Base-by-base conservation (phyloP, 169 alveolate species). In the Plasmodium blacklocki region DNA sequence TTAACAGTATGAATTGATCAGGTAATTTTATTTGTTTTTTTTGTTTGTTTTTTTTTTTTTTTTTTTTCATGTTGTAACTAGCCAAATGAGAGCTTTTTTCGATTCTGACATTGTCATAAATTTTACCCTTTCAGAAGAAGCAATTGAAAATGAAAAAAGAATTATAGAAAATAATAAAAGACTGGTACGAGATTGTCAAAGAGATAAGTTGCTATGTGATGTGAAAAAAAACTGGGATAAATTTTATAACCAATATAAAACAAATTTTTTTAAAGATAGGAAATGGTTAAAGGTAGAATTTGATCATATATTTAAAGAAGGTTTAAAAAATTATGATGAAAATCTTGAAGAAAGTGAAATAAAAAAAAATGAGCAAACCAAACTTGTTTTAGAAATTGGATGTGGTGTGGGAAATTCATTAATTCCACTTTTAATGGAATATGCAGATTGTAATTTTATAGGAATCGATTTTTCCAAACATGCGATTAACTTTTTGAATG, bases 371-470 rank as follows among this genome's bases (percentile, higher is more conserved):
- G 50, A 43, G 18, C 29, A 60, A 71, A 75, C 47, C 6, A 80
- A 80, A 62, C 59, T 67, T 6, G 88, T 96, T 64, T 83, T 95
- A 39, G 98, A 97, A 92, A 93, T 95, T 67, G 99, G 99, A 29
- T 97, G 99, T 93, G 99, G 99, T 32, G 99, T 97, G 0, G 99
- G 99, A 1, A 96, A 97, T 88, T 96, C 98, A 23, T 88, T 97
- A 75, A 95, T 95, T 73, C 99, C 99, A 12, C 91, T 97, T 43
- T 89, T 94, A 56, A 67, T 88, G 52, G 75, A 92, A 52, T 94
- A 94, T 71, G 91, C 89, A 11, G 18, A 89, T 62, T 93, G 94
- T 11, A 74, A 93, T 80, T 96, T 95, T 45, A 93, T 96, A 83
- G 98, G 97, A n/a, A 94, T 96, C 89, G 99, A 97, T 92, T 96